phyloP scores from a whole-genome alignment of 2,329 filamentous ascomycete species.

The Xylariaceae sp. region DNA sequence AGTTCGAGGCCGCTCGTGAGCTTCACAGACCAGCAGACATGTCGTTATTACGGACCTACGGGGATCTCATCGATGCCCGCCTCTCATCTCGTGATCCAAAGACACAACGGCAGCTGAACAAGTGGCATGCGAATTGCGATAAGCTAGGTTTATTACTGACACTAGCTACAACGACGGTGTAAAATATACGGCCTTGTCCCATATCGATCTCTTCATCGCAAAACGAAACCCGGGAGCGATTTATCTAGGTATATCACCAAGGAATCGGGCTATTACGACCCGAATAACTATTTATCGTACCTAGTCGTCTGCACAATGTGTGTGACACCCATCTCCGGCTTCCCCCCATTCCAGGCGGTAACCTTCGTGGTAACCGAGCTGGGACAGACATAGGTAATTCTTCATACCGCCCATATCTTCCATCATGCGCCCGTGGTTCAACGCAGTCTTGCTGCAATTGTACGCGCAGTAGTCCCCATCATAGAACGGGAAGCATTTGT shows the following conservation, averaged over 20 bases:
- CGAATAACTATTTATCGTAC: constrained; percentile 35
- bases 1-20: constrained; percentile 25
- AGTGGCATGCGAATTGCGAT: constrained; percentile 30
- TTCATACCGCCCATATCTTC: constrained; percentile 34
- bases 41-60: constrained; percentile 20
- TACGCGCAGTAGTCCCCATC: constrained; percentile 39
- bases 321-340: constrained; percentile 34
- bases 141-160: constrained; percentile 28
- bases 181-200: not conserved
- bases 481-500: constrained; percentile 35
- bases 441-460: constrained; percentile 45
- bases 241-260: no score
- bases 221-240: no score
- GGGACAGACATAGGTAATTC: constrained; percentile 43
- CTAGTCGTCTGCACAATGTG: constrained; percentile 38
- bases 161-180: constrained; percentile 22
- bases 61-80: constrained; percentile 28
- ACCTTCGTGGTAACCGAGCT: constrained; percentile 37
- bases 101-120: constrained; percentile 14
- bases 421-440: constrained; percentile 42
- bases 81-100: constrained; percentile 13
- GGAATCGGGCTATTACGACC: constrained; percentile 25
- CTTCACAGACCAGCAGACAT: constrained; percentile 3
- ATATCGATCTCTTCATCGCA: no score
- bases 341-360: constrained; percentile 18